Conservation (phyloP, 2,329 filamentous ascomycete species). For the Diplocarpon rosae region DNA sequence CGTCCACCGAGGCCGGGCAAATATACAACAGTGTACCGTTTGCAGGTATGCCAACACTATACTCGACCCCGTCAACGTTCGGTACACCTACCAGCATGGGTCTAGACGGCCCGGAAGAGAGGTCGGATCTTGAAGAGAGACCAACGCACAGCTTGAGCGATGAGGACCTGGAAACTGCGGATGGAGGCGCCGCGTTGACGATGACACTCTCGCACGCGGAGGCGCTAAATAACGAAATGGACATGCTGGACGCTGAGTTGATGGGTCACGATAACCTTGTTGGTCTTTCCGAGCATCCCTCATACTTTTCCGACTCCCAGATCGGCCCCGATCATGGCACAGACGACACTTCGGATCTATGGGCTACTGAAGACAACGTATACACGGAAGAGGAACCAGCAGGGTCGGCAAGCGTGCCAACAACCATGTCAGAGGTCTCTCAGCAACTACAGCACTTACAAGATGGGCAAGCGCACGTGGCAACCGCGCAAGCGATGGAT, state of each 20-base stretch:
- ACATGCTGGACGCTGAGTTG: constrained; percentile 19
- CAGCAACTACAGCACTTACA: constrained; percentile 25
- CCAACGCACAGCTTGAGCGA: constrained; percentile 10
- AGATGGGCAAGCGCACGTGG: constrained; percentile 22
- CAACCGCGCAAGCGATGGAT: constrained; percentile 11
- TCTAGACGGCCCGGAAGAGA: constrained; percentile 8
- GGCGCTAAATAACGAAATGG: constrained; percentile 17
- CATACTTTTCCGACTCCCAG: background rate
- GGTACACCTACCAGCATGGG: constrained; percentile 13
- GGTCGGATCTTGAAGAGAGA: constrained; percentile 9
- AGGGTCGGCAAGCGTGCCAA: constrained; percentile 13
- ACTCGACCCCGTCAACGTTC: constrained; percentile 8
- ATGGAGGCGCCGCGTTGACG: constrained; percentile 19
- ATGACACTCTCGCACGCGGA: constrained; percentile 17
- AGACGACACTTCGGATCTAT: background rate
- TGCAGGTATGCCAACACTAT: background rate
- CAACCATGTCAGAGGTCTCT: constrained; percentile 23
- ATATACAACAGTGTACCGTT: constrained; percentile 6
- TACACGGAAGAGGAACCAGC: constrained; percentile 1
- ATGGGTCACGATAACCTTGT: constrained; percentile 18
- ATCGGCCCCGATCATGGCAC: background rate
- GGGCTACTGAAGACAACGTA: background rate
- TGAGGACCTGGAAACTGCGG: constrained; percentile 25
- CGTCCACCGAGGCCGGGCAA: constrained; percentile 12
- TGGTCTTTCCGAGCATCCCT: background rate